These are phyloP conservation scores for Rosa rugosa DNA, from an alignment of 306 rosid species.

Conservation along the genomic window DNA sequence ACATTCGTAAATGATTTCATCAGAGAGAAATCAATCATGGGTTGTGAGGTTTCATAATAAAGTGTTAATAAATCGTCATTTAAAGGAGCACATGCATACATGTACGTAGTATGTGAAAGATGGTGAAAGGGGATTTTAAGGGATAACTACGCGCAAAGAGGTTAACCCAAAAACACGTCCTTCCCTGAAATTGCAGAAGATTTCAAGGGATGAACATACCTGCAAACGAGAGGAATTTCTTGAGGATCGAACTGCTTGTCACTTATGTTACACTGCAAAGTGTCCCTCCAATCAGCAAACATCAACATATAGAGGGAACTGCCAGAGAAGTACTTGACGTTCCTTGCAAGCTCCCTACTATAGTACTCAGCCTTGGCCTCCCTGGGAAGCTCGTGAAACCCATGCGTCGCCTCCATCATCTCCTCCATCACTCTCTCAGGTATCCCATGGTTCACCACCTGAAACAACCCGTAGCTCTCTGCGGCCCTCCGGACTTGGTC, in stretches of 20 bases:
- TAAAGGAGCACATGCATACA: no score
- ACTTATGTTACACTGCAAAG: slow-evolving; percentile 38
- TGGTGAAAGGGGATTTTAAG: no score
- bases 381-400: slow-evolving; percentile 42
- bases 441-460: slow-evolving; percentile 49
- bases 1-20: no score
- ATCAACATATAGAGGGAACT: slow-evolving; percentile 34
- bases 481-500: slow-evolving; percentile 32
- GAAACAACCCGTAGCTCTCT: slow-evolving; percentile 43
- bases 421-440: slow-evolving; percentile 26
- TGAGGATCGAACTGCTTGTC: slow-evolving; percentile 23
- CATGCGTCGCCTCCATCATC: slow-evolving; percentile 35
- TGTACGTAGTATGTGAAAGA: no score
- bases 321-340: slow-evolving; percentile 29
- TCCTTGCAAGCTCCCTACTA: slow-evolving; percentile 25
- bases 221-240: slow-evolving; percentile 20
- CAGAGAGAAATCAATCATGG: no score
- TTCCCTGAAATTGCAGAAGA: no score
- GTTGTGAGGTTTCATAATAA: no score
- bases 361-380: slow-evolving; percentile 41
- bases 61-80: background rate
- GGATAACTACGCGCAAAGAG: no score
- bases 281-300: slow-evolving; percentile 50
- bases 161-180: no score
- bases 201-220: slow-evolving; percentile 22